These are phyloP conservation scores for Hygrophorus pudorinus DNA, from an alignment of 768 basidiomycete genomes.

Conservation along the genomic window DNA sequence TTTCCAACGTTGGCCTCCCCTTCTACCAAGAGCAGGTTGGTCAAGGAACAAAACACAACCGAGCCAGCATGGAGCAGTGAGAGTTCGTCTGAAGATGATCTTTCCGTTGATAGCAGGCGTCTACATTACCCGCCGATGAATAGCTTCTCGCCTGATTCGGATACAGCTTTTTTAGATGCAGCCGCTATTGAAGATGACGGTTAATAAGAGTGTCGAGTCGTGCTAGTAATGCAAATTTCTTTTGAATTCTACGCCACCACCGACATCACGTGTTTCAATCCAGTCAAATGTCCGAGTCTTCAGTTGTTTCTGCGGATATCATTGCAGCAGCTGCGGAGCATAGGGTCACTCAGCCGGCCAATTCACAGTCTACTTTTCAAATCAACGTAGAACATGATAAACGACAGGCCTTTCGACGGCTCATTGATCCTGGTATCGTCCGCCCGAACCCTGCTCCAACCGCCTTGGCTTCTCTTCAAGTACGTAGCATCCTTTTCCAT, in stretches of 20 bases:
- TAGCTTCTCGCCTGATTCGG: no score
- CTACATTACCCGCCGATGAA: no score
- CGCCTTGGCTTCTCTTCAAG: slow-evolving; percentile 56
- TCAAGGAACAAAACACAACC: slow-evolving; percentile 14
- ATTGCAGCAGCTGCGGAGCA: slow-evolving; percentile 37
- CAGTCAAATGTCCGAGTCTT: no score
- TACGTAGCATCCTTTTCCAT: slow-evolving; percentile 21
- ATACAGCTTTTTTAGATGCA: no score
- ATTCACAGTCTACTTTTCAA: slow-evolving; percentile 28
- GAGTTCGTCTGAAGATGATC: slow-evolving; percentile 43
- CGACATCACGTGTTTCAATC: no score
- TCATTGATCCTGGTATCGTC: slow-evolving; percentile 71
- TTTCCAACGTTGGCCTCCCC: slow-evolving; percentile 5
- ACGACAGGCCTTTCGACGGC: slow-evolving; percentile 61
- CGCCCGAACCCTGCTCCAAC: slow-evolving; percentile 58
- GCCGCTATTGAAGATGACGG: no score
- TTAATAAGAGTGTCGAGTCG: no score
- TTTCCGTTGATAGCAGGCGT: neutral
- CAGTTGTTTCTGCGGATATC: slow-evolving; percentile 22
- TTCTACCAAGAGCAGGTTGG: neutral
- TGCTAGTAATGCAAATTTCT: no score
- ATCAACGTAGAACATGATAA: slow-evolving; percentile 48
- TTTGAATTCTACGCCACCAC: no score
- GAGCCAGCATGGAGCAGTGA: slow-evolving; percentile 49
- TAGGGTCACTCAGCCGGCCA: slow-evolving; percentile 24